A percentile compares a stretch with the other conserved stretches of the same genome.
Conservation (phyloP, 345 rosid genomes). For the Punica granatum region DNA sequence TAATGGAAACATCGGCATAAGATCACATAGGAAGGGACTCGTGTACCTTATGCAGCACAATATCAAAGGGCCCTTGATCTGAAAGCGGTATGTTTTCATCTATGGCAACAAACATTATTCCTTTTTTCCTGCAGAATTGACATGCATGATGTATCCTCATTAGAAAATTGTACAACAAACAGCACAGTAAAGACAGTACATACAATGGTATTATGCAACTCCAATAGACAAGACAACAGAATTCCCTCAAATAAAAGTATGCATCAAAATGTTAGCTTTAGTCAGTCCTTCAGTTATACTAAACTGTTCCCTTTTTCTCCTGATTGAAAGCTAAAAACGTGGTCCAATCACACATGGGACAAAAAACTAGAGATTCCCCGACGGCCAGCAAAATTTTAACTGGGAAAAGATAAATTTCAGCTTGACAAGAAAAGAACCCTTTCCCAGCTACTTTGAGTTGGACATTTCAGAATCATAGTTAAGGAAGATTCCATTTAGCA, state of each 20-base stretch:
- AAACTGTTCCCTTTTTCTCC: neutral
- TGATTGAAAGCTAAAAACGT: neutral
- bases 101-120: conserved; percentile 65
- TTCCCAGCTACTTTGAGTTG: conserved; percentile 3
- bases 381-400: neutral
- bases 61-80: conserved; percentile 84
- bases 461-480: conserved; percentile 3
- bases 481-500: conserved; percentile 3
- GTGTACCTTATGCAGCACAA: conserved; percentile 68
- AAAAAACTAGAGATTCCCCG: neutral
- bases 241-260: neutral
- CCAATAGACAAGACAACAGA: neutral
- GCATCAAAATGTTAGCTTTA: neutral
- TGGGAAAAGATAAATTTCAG: neutral
- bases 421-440: conserved; percentile 3
- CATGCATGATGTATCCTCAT: neutral
- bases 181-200: neutral
- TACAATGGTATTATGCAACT: neutral
- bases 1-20: neutral
- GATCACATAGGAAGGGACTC: neutral
- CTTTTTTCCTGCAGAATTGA: conserved; percentile 20
- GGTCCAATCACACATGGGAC: neutral
- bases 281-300: neutral
- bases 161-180: neutral
- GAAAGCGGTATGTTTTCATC: conserved; percentile 61